Base-by-base conservation (phyloP, 2,329 filamentous ascomycete species). In the Colletotrichum spaethianum region DNA sequence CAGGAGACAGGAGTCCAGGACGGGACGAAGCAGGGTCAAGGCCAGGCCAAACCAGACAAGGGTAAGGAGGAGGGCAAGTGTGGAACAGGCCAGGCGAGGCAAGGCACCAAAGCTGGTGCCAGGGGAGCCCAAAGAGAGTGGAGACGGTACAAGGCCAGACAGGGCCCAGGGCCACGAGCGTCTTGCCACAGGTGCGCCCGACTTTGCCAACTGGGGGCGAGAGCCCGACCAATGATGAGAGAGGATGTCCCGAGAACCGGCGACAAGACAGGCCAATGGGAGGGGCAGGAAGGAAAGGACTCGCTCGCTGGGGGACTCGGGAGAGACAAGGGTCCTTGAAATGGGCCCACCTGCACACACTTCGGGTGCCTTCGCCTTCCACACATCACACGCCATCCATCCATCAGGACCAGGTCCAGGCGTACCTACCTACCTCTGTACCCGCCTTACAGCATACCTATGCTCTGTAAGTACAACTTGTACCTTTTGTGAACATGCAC, bases 1-100 rank as follows among this genome's bases (percentile, higher is more conserved):
- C 48, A 74, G 69, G 63, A 63, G 66, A 65, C 62, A 67, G 61
- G 53, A 68, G 46, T 48, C 20, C 26, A 63, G 40, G 67, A 60
- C 28, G 52, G 63, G 62, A 63, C 62, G 65, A 63, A 53, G 64
- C 38, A 57, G 65, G 64, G 48, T 55, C 75, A 70, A 70, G 59
- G 42, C 38, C 18, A 31, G 12, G 53, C 40, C 50, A 36, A 48
- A 65, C 44, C 50, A 63, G 57, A 57, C 63, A 70, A 70, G 61
- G 75, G 67, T 59, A 62, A 4, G 46, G 40, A 38, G 23, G 2
- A 44, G 36, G 66, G 59, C 65, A 74, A 63, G 74, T 70, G 46
- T 14, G n/a, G 46, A 26, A 73, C 73, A 73, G 64, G 63, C 72
- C 74, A 77, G 70, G 70, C 14, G 33, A 65, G 40, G 31, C 48